A percentile compares a stretch with the other conserved stretches of the same genome.
These are phyloP conservation scores for Dactylellina haptotyla DNA, from an alignment of 2,329 filamentous ascomycete species.

Conservation along the genomic window DNA sequence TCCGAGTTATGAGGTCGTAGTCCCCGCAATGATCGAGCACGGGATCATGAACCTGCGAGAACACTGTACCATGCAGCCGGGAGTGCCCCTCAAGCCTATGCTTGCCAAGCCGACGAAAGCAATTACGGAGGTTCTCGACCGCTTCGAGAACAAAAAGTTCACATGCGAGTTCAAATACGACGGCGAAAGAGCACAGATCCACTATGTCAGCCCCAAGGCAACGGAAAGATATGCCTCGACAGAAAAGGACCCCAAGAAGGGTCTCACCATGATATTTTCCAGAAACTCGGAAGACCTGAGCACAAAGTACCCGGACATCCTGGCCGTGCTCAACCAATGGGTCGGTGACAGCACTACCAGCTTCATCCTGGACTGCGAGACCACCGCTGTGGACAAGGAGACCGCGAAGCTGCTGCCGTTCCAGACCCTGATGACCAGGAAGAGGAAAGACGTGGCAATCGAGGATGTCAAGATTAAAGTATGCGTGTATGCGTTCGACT, in stretches of 20 bases:
- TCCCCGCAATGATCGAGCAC: slow-evolving; percentile 86
- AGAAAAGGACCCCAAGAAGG: slow-evolving; percentile 72
- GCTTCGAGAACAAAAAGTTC: slow-evolving; percentile 93
- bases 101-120: slow-evolving; percentile 98
- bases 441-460: slow-evolving; percentile 94
- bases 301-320: slow-evolving; percentile 96
- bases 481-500: slow-evolving; percentile 94
- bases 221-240: slow-evolving; percentile 74
- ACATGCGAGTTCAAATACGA: slow-evolving; percentile 99
- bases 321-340: slow-evolving; percentile 87
- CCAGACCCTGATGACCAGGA: slow-evolving; percentile 97
- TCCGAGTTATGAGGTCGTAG: slow-evolving; percentile 92
- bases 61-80: slow-evolving; percentile 88
- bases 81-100: slow-evolving; percentile 97
- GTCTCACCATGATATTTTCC: slow-evolving; percentile 93
- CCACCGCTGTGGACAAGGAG: slow-evolving; percentile 92
- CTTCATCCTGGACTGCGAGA: slow-evolving; percentile 98
- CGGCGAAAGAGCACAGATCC: slow-evolving; percentile 96
- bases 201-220: slow-evolving; percentile 88
- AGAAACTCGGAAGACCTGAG: slow-evolving; percentile 96
- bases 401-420: slow-evolving; percentile 97
- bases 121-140: slow-evolving; percentile 95
- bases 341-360: slow-evolving; percentile 89
- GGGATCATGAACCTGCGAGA: slow-evolving; percentile 85
- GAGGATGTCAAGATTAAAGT: slow-evolving; percentile 97